phyloP scores from a whole-genome alignment of 345 rosid genomes.

The Mallotus nudiflorus region DNA sequence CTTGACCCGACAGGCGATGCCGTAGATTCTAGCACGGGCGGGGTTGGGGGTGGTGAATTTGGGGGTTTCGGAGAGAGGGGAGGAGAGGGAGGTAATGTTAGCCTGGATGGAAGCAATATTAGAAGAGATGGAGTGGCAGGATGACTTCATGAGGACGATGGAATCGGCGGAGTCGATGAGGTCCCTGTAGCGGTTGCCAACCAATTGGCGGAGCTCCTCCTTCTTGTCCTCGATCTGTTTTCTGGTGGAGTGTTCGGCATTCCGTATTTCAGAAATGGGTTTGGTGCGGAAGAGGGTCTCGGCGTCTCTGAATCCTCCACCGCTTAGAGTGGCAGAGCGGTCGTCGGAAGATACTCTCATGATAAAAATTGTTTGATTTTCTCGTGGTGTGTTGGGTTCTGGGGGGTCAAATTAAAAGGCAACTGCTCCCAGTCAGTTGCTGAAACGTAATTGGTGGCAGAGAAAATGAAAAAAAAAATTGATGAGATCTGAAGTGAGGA shows the following conservation, averaged over 20 bases:
- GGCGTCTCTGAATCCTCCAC: constrained; percentile 72
- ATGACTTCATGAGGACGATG: constrained; percentile 80
- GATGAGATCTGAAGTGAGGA: too few relatives aligned
- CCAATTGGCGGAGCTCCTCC: constrained; percentile 91
- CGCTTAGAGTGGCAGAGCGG: constrained; percentile 38
- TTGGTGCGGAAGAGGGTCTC: constrained; percentile 81
- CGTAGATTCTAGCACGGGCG: constrained; percentile 50
- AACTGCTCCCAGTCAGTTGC: too few relatives aligned
- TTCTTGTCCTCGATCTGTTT: constrained; percentile 87
- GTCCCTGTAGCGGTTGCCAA: constrained; percentile 88
- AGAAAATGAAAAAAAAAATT: too few relatives aligned
- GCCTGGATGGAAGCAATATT: constrained; percentile 66
- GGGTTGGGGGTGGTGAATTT: constrained; percentile 33
- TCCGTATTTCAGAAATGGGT: constrained; percentile 76
- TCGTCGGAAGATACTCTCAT: constrained; percentile 49
- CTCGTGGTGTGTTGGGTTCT: too few relatives aligned
- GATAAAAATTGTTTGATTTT: not conserved
- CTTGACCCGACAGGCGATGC: constrained; percentile 86
- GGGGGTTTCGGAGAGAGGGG: constrained; percentile 53
- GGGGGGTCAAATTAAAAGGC: too few relatives aligned
- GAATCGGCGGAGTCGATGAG: constrained; percentile 97
- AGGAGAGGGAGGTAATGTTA: constrained; percentile 62
- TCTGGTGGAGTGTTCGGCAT: constrained; percentile 62
- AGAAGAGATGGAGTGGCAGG: constrained; percentile 65
- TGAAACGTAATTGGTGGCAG: too few relatives aligned